phyloP scores from a whole-genome alignment of 208 protist genomes.

The Crithidia fasciculata region DNA sequence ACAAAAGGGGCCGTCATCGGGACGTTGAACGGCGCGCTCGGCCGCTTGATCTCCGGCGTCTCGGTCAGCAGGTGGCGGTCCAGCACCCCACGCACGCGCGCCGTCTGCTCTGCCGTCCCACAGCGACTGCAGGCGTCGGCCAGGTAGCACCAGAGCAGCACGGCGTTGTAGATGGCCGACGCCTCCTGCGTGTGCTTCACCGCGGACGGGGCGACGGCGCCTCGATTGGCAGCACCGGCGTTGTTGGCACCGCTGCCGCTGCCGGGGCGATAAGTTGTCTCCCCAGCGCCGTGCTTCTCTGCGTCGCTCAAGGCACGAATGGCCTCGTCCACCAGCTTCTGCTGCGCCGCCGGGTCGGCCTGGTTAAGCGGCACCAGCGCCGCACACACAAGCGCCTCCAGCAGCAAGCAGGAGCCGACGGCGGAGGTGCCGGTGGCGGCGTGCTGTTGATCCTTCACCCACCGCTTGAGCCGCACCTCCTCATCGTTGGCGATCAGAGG shows the following conservation, averaged over 20 bases:
- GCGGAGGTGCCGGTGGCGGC: constrained; percentile 10
- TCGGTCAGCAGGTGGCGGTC: constrained; percentile 25
- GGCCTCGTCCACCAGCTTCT: constrained; percentile 45
- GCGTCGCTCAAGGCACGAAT: constrained; percentile 44
- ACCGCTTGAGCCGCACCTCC: constrained; percentile 55
- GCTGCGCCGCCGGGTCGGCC: constrained; percentile 36
- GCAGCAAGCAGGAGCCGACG: constrained; percentile 42
- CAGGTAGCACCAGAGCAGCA: constrained; percentile 68
- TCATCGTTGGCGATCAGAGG: constrained; percentile 56
- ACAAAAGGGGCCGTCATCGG: constrained; percentile 27
- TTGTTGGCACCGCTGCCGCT: not conserved
- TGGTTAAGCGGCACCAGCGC: constrained; percentile 47
- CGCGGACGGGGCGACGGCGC: not conserved
- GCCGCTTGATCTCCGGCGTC: constrained; percentile 2
- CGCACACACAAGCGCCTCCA: constrained; percentile 62
- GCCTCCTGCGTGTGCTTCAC: not conserved
- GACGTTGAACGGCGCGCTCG: not conserved
- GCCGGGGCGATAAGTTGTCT: not conserved
- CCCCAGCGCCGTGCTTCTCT: constrained; percentile 4
- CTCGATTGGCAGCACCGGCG: not conserved
- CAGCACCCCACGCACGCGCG: constrained; percentile 17
- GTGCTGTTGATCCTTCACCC: constrained; percentile 39
- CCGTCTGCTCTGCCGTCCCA: constrained; percentile 26
- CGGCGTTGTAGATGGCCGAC: constrained; percentile 21
- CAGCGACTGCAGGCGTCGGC: constrained; percentile 25